A percentile compares a stretch with the other conserved stretches of the same genome.
Conservation (phyloP, 352 stramenopile species). For the Hyaloperonospora arabidopsidis region DNA sequence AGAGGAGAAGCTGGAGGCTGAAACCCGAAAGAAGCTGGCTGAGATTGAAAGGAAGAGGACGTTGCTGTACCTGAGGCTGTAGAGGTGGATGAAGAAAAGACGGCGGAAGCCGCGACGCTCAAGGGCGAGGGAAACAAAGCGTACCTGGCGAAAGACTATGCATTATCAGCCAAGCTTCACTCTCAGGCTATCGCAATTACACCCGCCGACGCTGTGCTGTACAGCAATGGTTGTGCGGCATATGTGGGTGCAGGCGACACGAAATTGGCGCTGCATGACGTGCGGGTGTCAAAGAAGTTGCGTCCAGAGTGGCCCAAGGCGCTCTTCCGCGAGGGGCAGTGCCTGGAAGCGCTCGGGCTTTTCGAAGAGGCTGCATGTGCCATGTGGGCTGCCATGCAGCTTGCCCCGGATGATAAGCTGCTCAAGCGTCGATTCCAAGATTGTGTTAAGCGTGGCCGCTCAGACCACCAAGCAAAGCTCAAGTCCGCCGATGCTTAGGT, state of each 20-base stretch:
- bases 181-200: slow-evolving; percentile 34
- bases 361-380: slow-evolving; percentile 69
- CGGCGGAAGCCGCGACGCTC: not conserved
- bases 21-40: not conserved
- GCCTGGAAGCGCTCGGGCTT: slow-evolving; percentile 57
- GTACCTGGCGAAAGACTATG: not conserved
- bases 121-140: not conserved
- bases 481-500: too few relatives aligned
- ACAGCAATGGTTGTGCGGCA: slow-evolving; percentile 77
- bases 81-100: not conserved
- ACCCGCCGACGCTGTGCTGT: slow-evolving; percentile 53
- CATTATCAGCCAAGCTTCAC: not conserved
- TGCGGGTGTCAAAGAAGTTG: slow-evolving; percentile 72
- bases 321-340: slow-evolving; percentile 75
- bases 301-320: slow-evolving; percentile 78
- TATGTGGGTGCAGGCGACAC: slow-evolving; percentile 48
- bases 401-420: slow-evolving; percentile 62
- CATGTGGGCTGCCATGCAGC: slow-evolving; percentile 69
- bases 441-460: slow-evolving; percentile 61
- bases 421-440: slow-evolving; percentile 80
- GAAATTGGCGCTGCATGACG: slow-evolving; percentile 63
- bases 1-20: not conserved
- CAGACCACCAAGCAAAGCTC: slow-evolving; percentile 48
- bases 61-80: not conserved
- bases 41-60: slow-evolving; percentile 1